Conservation (phyloP, 192 early-diverging fungal genomes). For the Geranomyces michiganensis region DNA sequence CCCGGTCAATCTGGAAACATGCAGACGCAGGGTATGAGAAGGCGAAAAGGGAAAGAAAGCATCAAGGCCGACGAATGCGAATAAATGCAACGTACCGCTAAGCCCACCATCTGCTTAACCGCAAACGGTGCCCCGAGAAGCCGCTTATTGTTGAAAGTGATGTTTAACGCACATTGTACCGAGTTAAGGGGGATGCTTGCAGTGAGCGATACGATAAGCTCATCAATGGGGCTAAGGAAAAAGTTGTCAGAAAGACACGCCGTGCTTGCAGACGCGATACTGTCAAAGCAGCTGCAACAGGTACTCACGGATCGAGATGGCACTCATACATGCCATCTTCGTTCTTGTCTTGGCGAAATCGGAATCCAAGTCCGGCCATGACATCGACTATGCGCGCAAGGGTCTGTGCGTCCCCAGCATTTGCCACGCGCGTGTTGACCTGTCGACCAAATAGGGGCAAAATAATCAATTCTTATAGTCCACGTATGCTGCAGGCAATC, state of each 20-base stretch:
- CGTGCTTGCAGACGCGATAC: no score
- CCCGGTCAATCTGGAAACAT: slow-evolving; percentile 29
- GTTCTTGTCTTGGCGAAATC: slow-evolving; percentile 68
- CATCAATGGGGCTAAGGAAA: slow-evolving; percentile 38
- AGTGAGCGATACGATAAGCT: slow-evolving; percentile 25
- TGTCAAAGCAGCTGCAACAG: no score
- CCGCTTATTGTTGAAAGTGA: slow-evolving; percentile 5
- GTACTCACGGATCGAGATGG: slow-evolving; percentile 76
- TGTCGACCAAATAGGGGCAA: neutral
- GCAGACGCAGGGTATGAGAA: no score
- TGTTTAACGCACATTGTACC: neutral
- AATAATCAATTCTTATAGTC: neutral
- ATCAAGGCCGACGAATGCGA: no score
- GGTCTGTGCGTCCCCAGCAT: slow-evolving; percentile 60
- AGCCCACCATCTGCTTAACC: slow-evolving; percentile 77
- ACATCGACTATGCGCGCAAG: slow-evolving; percentile 64
- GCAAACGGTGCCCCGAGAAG: slow-evolving; percentile 58
- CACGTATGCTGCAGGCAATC: no score
- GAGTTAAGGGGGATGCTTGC: neutral
- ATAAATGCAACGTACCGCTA: slow-evolving; percentile 65
- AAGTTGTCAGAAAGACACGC: neutral
- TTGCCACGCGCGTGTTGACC: slow-evolving; percentile 66
- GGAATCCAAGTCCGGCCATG: slow-evolving; percentile 72
- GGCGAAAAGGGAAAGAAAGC: no score
- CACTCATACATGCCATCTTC: slow-evolving; percentile 63